Evolutionary conservation across 805 yeast species (phyloP), one percentile per base, ranked within the genome.

Genomic region (Jamesozyma spencerorum): DNA sequence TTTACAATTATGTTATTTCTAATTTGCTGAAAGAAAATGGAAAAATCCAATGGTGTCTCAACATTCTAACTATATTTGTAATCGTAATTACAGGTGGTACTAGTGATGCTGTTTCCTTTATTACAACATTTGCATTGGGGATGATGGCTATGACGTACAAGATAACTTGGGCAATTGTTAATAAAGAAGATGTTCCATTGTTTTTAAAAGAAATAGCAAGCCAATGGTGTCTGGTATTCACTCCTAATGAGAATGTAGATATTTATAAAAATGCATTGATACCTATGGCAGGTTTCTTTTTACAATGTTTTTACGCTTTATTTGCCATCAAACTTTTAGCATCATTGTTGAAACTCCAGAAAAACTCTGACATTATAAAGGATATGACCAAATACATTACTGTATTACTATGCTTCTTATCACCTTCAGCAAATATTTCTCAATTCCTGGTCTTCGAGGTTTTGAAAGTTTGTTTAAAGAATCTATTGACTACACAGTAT

Each of bases 91-190:
- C 18, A 15, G 37, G 20, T 11, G 18, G 24, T 5, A 13, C 18
- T 4, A 17, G 19, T 11, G 17, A 37, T 24, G 27, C 41, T 5
- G n/a, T 68, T 4, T 59, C 76, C 1, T 75, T 78, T 46, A 55
- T 73, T 12, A 39, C 64, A 2, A 53, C 76, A 5, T 73, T 76
- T 38, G 55, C 75, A 5, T 51, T 79, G 2, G 60, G 71, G 0
- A 53, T 70, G 1, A 44, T 74, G 3, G 65, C 78, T 4, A 55
- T 77, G 24, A 60, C 66, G 33, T 82, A 77, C 64, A 83, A 83
- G 49, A 46, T 75, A 6, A 53, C 67, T 18, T 77, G 75, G 59
- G 74, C 72, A 19, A 50, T 64, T 34, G 70, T 70, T 7, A 75
- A 77, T 46, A 82, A 81, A 4, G 77, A 76, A 43, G 37, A 42